Evolutionary conservation across 441 rosid species (phyloP).

Genomic region (Eutrema salsugineum): DNA sequence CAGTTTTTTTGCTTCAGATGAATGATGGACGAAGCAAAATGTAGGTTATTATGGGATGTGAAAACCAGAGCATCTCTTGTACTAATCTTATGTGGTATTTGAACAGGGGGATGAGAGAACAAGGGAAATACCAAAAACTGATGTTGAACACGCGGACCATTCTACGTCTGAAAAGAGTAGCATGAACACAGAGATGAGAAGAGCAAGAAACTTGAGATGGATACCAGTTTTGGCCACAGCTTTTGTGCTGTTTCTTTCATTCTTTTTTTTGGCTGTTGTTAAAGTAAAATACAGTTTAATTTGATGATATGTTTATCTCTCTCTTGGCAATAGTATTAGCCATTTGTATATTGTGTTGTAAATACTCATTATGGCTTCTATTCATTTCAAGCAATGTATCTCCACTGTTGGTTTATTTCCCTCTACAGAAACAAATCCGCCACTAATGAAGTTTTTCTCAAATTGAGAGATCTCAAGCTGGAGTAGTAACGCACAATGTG

Average conservation of each 20-base stretch:
- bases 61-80: background rate
- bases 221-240: conserved; percentile 21
- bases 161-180: conserved; percentile 13
- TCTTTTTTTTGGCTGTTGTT: conserved; percentile 25
- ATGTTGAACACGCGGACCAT: conserved; percentile 15
- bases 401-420: background rate
- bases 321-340: background rate
- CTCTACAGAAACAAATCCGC: background rate
- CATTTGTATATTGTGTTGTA: conserved; percentile 24
- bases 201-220: conserved; percentile 11
- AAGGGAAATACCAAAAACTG: conserved; percentile 14
- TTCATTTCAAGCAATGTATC: background rate
- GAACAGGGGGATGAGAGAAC: conserved; percentile 43
- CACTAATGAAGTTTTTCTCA: background rate
- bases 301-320: background rate
- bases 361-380: background rate
- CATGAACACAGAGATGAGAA: background rate
- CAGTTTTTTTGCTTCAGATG: conserved; percentile 33
- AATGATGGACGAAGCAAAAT: background rate
- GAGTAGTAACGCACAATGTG: background rate
- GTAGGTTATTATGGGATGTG: background rate
- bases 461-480: background rate
- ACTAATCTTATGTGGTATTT: conserved; percentile 12
- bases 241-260: conserved; percentile 36
- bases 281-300: conserved; percentile 5